Evolutionary conservation across 2,329 filamentous ascomycete species (phyloP).

Genomic region (Claviceps capensis): DNA sequence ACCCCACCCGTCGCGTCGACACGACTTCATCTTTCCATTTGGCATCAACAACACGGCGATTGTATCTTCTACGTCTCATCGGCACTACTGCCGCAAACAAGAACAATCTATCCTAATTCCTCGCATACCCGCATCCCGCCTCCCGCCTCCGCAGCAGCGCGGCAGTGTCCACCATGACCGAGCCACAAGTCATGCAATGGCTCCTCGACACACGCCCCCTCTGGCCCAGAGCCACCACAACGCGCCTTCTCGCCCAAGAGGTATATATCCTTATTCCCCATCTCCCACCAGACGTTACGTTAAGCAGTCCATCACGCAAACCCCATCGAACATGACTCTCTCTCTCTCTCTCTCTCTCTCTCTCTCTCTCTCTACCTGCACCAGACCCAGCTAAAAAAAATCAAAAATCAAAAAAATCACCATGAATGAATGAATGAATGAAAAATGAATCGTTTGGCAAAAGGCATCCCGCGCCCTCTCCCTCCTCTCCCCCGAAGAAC

Average conservation of each 20-base stretch:
- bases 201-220: conserved; percentile 45
- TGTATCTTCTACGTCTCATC: too few species aligned
- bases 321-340: conserved; percentile 8
- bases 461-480: conserved; percentile 41
- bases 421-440: too few species aligned
- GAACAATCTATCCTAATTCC: too few species aligned
- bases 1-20: too few species aligned
- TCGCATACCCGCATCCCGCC: too few species aligned
- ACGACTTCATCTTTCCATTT: too few species aligned
- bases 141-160: too few species aligned
- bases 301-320: too few species aligned
- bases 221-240: conserved; percentile 39
- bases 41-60: too few species aligned
- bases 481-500: conserved; percentile 41
- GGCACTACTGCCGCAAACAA: too few species aligned
- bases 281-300: too few species aligned
- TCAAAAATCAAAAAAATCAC: not conserved
- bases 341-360: not conserved
- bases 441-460: not conserved
- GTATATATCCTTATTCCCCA: conserved; percentile 18
- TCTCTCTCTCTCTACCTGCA: not conserved
- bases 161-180: not conserved
- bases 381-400: not conserved
- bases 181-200: conserved; percentile 40
- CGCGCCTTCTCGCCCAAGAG: conserved; percentile 30